Evolutionary conservation across 108 stramenopile genomes (phyloP).

Genomic region (Fragilaria radians): DNA sequence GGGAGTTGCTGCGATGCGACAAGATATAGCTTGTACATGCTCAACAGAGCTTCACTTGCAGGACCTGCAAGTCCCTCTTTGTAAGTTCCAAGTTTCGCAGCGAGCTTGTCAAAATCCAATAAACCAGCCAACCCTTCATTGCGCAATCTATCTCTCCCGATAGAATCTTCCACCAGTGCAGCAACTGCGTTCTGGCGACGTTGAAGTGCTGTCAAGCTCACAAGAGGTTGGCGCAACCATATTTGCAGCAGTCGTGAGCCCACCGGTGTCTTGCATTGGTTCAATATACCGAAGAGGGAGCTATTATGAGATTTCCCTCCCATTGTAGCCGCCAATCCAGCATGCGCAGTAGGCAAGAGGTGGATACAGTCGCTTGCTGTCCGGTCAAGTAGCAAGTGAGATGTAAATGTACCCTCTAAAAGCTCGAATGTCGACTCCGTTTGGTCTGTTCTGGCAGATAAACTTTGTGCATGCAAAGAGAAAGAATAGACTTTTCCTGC

Average conservation of each 20-base stretch:
- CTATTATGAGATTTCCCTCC: constrained; percentile 55
- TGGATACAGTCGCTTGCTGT: constrained; percentile 75
- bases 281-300: constrained; percentile 60
- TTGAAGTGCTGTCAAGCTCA: constrained; percentile 39
- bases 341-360: constrained; percentile 61
- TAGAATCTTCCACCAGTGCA: constrained; percentile 40
- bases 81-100: constrained; percentile 26
- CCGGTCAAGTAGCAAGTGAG: constrained; percentile 57
- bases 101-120: constrained; percentile 40
- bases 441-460: constrained; percentile 14
- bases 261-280: constrained; percentile 65
- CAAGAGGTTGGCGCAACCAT: constrained; percentile 79
- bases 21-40: constrained; percentile 67
- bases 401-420: constrained; percentile 28
- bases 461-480: constrained; percentile 22
- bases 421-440: constrained; percentile 21
- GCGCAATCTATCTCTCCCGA: constrained; percentile 58
- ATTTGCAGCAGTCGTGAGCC: constrained; percentile 52
- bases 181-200: constrained; percentile 69
- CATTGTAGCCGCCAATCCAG: constrained; percentile 36
- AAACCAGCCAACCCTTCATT: constrained; percentile 59
- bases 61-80: constrained; percentile 13
- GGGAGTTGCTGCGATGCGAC: constrained; percentile 59
- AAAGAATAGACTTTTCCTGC: constrained; percentile 15
- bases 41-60: constrained; percentile 60